A percentile compares a stretch with the other conserved stretches of the same genome.
Evolutionary conservation across 352 stramenopile genomes (phyloP).

Genomic region (Globisporangium acanthophoron): DNA sequence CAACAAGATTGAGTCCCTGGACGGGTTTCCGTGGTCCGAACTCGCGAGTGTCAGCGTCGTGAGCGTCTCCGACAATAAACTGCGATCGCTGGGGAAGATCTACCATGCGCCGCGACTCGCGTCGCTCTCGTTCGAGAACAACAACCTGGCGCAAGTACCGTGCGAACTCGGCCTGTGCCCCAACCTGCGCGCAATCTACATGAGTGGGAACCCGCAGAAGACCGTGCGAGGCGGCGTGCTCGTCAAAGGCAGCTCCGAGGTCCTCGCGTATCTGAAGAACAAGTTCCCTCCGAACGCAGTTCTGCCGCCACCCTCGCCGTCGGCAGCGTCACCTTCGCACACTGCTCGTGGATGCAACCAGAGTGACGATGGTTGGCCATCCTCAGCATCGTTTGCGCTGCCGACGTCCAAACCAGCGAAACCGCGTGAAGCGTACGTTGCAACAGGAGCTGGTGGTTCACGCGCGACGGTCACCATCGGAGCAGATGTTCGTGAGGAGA

Average conservation of each 20-base stretch:
- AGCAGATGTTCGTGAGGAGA: not conserved
- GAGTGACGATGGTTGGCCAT: not conserved
- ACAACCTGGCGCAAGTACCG: conserved; percentile 58
- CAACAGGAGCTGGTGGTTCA: not conserved
- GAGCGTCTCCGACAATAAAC: conserved; percentile 75
- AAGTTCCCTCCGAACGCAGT: conserved; percentile 46
- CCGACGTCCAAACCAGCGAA: not conserved
- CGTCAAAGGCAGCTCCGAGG: conserved; percentile 67
- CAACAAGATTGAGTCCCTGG: conserved; percentile 72
- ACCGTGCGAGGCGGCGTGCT: conserved; percentile 67
- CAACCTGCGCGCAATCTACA: conserved; percentile 62
- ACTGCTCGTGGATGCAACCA: not conserved
- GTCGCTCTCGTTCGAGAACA: conserved; percentile 84
- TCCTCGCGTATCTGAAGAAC: conserved; percentile 78
- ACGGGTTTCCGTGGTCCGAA: conserved; percentile 49
- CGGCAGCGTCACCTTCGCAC: not conserved
- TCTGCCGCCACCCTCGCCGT: conserved; percentile 10
- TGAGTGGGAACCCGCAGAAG: conserved; percentile 84
- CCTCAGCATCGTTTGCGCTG: not conserved
- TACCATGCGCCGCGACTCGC: conserved; percentile 51
- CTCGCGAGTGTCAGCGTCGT: conserved; percentile 44
- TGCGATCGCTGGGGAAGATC: conserved; percentile 56
- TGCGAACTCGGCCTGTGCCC: conserved; percentile 62
- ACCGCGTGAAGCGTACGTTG: not conserved
- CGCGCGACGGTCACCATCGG: not conserved